Base-by-base conservation (phyloP, 2,329 filamentous ascomycete genomes). In the Colletotrichum sp. region DNA sequence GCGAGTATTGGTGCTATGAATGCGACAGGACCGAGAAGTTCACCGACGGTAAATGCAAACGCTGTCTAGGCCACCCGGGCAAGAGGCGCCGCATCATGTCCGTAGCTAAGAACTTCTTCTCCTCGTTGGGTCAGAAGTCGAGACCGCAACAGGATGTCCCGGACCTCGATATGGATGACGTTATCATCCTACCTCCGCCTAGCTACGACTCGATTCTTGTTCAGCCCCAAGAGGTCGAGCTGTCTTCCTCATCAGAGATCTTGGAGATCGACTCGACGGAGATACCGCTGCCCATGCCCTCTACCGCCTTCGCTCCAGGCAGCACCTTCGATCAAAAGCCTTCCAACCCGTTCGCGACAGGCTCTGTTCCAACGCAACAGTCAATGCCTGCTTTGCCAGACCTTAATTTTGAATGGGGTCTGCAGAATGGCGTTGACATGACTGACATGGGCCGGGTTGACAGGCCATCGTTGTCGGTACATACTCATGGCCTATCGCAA, bases 1-100 rank as follows among this genome's bases (percentile, higher is more conserved):
- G 88, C 73, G 88, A 91, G 83, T 91, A 91, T 78, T 87, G 88
- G 84, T 92, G 90, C 80, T 91, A 89, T 79, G 87, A 90, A 48
- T 90, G 90, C 79, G 87, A 84, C 80, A 86, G 85, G 78, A 83
- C 88, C 72, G 90, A 91, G 80, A 84, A 85, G 48, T 90, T 91
- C 80, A 87, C 87, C 82, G 88, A 91, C 77, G 82, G 85, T 78
- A 86, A 87, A 79, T 90, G 88, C 82, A 87, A 86, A 71, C 85
- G 85, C 52, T 90, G 88, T 78, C 80, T 88, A 21, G 86, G 86
- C n/a, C 88, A 89, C 48, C 86, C 87, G 5, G 90, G 88, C 8
- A 89, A 88, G 82, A 85, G 89, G 79, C 86, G 85, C 80, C 89
- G 87, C 79, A 88, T 91, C 76, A 81, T 91, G 77, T 86, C 85